Evolutionary conservation across 352 stramenopile species (phyloP).

Genomic region (Phytophthora uliginosa): DNA sequence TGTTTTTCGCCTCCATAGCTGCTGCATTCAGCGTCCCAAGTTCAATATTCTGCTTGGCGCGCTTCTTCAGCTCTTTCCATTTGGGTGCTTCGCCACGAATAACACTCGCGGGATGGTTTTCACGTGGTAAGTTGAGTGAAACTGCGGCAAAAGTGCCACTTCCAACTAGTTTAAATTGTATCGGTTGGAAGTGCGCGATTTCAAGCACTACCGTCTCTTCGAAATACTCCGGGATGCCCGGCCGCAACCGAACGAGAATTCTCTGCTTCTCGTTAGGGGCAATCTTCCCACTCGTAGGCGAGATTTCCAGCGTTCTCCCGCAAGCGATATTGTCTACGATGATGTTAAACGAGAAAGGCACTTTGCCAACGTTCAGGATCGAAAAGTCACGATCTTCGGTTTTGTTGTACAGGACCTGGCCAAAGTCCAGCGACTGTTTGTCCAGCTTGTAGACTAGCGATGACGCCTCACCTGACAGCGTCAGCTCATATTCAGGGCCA

Average conservation of each 20-base stretch:
- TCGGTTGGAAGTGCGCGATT: constrained; percentile 95
- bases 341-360: constrained; percentile 91
- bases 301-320: constrained; percentile 75
- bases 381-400: constrained; percentile 93
- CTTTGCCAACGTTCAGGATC: constrained; percentile 95
- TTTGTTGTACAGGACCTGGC: constrained; percentile 94
- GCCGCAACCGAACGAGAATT: constrained; percentile 88
- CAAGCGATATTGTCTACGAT: constrained; percentile 47
- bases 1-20: constrained; percentile 23
- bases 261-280: constrained; percentile 91
- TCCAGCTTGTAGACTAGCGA: constrained; percentile 94
- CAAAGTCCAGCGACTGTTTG: constrained; percentile 94
- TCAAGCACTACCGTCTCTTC: constrained; percentile 93
- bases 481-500: constrained; percentile 94
- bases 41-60: constrained; percentile 55
- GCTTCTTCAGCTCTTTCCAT: constrained; percentile 82
- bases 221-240: constrained; percentile 90
- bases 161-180: constrained; percentile 92
- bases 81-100: constrained; percentile 70
- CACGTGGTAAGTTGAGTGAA: constrained; percentile 90
- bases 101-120: constrained; percentile 64
- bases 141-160: constrained; percentile 93
- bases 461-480: constrained; percentile 91
- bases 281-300: constrained; percentile 87
- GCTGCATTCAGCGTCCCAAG: constrained; percentile 28